Evolutionary conservation across 495 filamentous ascomycete genomes (phyloP).

Genomic region (Glonium stellatum): DNA sequence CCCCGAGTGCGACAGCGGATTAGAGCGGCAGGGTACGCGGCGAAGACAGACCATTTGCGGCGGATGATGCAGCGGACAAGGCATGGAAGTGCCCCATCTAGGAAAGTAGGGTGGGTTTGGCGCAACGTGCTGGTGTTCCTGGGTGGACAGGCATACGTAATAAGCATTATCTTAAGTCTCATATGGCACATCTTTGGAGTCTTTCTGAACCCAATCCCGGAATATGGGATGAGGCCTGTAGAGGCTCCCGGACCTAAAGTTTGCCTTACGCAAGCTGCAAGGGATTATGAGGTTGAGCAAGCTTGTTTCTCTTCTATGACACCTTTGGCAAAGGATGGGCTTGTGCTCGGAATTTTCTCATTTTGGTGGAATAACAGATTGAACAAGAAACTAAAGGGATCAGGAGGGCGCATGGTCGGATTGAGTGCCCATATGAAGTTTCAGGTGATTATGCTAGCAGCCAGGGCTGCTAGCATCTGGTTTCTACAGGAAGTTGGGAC

Average conservation of each 20-base stretch:
- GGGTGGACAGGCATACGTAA: slow-evolving; percentile 48
- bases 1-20: slow-evolving; percentile 59
- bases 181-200: slow-evolving; percentile 45
- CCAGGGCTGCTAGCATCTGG: slow-evolving; percentile 50
- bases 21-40: slow-evolving; percentile 61
- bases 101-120: slow-evolving; percentile 38
- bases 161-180: slow-evolving; percentile 43
- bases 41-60: slow-evolving; percentile 68
- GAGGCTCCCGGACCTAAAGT: neutral
- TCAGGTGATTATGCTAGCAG: slow-evolving; percentile 54
- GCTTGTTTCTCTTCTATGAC: neutral
- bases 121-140: slow-evolving; percentile 43
- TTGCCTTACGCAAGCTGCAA: slow-evolving; percentile 34
- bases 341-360: slow-evolving; percentile 49
- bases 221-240: slow-evolving; percentile 1
- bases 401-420: slow-evolving; percentile 57
- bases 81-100: slow-evolving; percentile 29
- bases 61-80: slow-evolving; percentile 63
- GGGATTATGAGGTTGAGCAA: slow-evolving; percentile 11
- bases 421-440: slow-evolving; percentile 61
- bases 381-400: slow-evolving; percentile 54
- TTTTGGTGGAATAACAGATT: slow-evolving; percentile 75
- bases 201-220: slow-evolving; percentile 10
- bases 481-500: slow-evolving; percentile 41
- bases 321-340: slow-evolving; percentile 39